phyloP scores from a whole-genome alignment of 176 grass and related monocot species.

The Rhynchospora breviuscula region DNA sequence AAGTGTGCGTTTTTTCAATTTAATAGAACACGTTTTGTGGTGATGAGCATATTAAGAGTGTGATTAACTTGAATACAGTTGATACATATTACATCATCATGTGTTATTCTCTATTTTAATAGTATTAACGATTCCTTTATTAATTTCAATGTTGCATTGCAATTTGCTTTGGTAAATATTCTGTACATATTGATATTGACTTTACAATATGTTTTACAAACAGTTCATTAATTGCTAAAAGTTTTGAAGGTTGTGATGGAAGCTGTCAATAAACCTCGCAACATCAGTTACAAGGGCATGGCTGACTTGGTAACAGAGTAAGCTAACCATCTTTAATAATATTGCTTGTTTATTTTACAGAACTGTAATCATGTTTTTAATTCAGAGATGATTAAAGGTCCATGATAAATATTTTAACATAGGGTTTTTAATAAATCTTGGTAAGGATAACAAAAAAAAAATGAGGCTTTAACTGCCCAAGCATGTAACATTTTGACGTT shows the following conservation, averaged over 20 bases:
- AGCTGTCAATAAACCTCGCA: conserved; percentile 85
- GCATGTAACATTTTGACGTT: neutral
- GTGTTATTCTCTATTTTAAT: too few species aligned
- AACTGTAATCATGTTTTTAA: neutral
- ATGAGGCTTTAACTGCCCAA: neutral
- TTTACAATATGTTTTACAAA: neutral
- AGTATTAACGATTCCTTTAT: too few species aligned
- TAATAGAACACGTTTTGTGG: neutral
- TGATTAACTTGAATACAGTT: neutral
- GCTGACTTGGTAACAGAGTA: conserved; percentile 97
- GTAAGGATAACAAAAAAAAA: neutral
- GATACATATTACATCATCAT: too few species aligned
- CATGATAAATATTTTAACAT: neutral
- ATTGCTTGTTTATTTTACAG: neutral
- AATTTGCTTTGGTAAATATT: neutral
- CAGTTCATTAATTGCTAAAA: neutral
- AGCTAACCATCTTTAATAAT: conserved; percentile 28
- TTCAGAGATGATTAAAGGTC: neutral
- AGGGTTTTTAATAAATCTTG: conserved; percentile 18
- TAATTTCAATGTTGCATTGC: neutral
- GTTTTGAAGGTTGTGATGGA: conserved; percentile 77
- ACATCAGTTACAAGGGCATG: conserved; percentile 82
- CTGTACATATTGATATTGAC: neutral
- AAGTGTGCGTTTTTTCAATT: neutral
- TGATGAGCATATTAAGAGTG: neutral